phyloP scores from a whole-genome alignment of 352 stramenopile genomes.

The Pythium pyrilobum region DNA sequence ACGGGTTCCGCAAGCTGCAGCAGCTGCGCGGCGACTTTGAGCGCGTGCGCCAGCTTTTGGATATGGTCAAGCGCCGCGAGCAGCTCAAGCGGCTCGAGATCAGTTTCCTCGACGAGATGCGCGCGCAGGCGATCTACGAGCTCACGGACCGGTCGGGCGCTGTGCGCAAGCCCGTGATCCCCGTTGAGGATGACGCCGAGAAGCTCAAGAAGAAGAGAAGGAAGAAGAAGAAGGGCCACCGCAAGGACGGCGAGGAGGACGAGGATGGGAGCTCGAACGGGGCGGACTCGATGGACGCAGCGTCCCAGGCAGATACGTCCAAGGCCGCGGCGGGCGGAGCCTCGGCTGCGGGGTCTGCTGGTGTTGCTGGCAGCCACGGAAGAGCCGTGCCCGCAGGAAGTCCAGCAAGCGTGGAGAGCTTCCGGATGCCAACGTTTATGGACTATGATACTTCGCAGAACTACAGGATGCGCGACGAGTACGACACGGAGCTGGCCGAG shows the following conservation, averaged over 20 bases:
- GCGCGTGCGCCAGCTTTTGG: slow-evolving; percentile 71
- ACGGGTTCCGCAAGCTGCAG: slow-evolving; percentile 93
- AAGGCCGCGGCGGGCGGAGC: neutral
- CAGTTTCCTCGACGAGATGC: slow-evolving; percentile 75
- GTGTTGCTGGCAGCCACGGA: neutral
- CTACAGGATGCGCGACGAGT: slow-evolving; percentile 43
- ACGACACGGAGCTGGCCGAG: slow-evolving; percentile 15
- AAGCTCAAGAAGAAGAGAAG: slow-evolving; percentile 64
- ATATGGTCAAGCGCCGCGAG: slow-evolving; percentile 85
- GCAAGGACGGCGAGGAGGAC: slow-evolving; percentile 25
- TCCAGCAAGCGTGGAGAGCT: slow-evolving; percentile 13
- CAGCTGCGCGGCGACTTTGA: slow-evolving; percentile 93
- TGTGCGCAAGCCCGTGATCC: slow-evolving; percentile 47
- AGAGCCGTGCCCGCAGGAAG: neutral
- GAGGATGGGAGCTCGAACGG: slow-evolving; percentile 7
- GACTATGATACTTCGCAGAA: slow-evolving; percentile 70
- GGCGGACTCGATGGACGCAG: neutral
- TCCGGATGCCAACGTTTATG: slow-evolving; percentile 46
- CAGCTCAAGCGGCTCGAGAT: slow-evolving; percentile 77
- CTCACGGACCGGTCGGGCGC: slow-evolving; percentile 35
- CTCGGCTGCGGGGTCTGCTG: neutral
- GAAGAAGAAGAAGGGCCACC: slow-evolving; percentile 48
- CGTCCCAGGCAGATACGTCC: slow-evolving; percentile 1
- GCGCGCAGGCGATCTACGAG: slow-evolving; percentile 57
- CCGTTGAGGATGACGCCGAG: slow-evolving; percentile 46